These are phyloP conservation scores for Boletellus ananiceps DNA, from an alignment of 768 basidiomycete genomes.

Conservation along the genomic window DNA sequence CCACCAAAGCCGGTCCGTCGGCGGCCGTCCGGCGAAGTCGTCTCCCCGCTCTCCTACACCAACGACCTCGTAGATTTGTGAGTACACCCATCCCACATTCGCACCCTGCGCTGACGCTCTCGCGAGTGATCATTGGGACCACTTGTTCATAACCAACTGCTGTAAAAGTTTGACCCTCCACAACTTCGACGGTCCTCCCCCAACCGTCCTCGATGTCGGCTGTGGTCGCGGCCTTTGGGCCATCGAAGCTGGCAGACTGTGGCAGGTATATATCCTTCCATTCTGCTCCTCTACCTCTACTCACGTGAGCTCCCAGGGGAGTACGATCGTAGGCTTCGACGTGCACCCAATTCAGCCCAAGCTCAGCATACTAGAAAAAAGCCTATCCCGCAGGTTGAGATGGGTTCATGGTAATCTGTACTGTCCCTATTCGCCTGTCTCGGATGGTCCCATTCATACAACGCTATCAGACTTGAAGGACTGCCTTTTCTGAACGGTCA, in stretches of 20 bases:
- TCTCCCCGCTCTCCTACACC: slow-evolving; percentile 52
- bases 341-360: slow-evolving; percentile 51
- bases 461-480: slow-evolving; percentile 50
- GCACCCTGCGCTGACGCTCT: slow-evolving; percentile 1
- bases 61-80: slow-evolving; percentile 53
- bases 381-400: slow-evolving; percentile 46
- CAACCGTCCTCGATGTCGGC: slow-evolving; percentile 59
- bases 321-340: slow-evolving; percentile 58
- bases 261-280: slow-evolving; percentile 46
- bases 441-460: slow-evolving; percentile 4
- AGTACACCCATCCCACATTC: slow-evolving; percentile 18
- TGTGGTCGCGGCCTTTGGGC: slow-evolving; percentile 72
- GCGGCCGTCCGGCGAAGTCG: slow-evolving; percentile 46
- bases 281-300: not conserved
- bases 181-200: slow-evolving; percentile 48
- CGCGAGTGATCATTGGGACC: slow-evolving; percentile 66
- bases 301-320: slow-evolving; percentile 36
- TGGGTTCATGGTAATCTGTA: slow-evolving; percentile 73
- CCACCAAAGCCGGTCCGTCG: slow-evolving; percentile 38
- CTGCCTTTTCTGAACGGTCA: slow-evolving; percentile 53
- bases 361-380: slow-evolving; percentile 32
- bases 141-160: slow-evolving; percentile 54
- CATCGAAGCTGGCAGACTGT: slow-evolving; percentile 60
- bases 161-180: slow-evolving; percentile 50
- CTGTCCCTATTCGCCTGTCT: slow-evolving; percentile 15